These are phyloP conservation scores for Stellera chamaejasme DNA, from an alignment of 345 rosid genomes.

Conservation along the genomic window DNA sequence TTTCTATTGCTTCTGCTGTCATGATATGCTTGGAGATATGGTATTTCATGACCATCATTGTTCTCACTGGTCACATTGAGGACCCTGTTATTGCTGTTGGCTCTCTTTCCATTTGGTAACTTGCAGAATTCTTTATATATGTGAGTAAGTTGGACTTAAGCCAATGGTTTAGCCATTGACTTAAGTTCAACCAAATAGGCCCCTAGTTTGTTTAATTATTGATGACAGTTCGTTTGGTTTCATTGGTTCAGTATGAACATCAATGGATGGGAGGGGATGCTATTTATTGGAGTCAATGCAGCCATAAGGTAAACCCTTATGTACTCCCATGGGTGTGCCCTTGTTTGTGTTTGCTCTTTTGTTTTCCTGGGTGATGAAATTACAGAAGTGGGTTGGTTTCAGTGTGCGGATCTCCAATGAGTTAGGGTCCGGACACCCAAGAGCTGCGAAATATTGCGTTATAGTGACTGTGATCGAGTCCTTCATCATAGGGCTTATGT, in stretches of 20 bases:
- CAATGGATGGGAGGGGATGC: constrained; percentile 98
- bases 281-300: constrained; percentile 85
- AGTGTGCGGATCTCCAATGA: constrained; percentile 87
- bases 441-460: constrained; percentile 81
- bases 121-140: too few relatives aligned
- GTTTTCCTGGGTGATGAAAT: not conserved
- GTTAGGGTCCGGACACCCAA: constrained; percentile 82
- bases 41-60: constrained; percentile 93
- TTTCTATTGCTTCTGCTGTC: constrained; percentile 91
- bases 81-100: constrained; percentile 85
- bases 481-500: constrained; percentile 50
- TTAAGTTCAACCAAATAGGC: too few relatives aligned
- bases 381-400: not conserved
- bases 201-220: not conserved
- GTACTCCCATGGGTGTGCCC: too few relatives aligned
- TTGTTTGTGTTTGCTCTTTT: not conserved
- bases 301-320: constrained; percentile 54
- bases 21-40: constrained; percentile 98
- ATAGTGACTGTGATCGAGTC: constrained; percentile 50
- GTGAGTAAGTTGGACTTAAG: too few relatives aligned
- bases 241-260: constrained; percentile 73
- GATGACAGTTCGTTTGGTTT: constrained; percentile 4
- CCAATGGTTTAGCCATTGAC: too few relatives aligned
- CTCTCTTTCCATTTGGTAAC: constrained; percentile 83
- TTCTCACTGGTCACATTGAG: constrained; percentile 88